Base-by-base conservation (phyloP, 2,329 filamentous ascomycete species). In the Rhynchosporium graminicola region DNA sequence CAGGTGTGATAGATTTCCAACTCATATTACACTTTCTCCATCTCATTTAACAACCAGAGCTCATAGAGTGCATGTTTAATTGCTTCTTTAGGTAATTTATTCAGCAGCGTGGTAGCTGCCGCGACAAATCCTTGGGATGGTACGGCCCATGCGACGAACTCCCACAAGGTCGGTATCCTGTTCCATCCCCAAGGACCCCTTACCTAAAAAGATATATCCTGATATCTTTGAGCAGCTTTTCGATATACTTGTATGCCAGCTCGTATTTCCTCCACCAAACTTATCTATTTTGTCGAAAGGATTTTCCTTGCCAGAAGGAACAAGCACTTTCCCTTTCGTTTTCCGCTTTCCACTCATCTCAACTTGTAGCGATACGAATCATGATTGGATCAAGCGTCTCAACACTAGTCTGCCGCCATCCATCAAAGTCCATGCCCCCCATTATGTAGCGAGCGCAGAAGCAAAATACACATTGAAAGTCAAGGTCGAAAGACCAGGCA, bases 361-460 rank as follows among this genome's bases (percentile, higher is more conserved):
- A 12, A 54, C 33, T 1, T 54, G 51, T 15, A 54, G 51, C 33
- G 33, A 54, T 38, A 54, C 36, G 9, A 54, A 54, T 15, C 51
- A 57, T 46, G 55, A 57, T 57, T 57, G 55, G 55, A 57, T 57
- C 29, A 47, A 46, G 45, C 55, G 47, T 31, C 45, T 46, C 43
- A 57, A 57, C 20, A 57, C 55, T 40, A 47, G 38, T 26, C 26
- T 57, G 4, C 55, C 55, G 29, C 55, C 55, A 3, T 38, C 43
- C 29, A 47, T 45, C 29, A 57, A 57, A 47, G 55, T 57, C 15
- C 55, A 57, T 15, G 55, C 42, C n/a, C 55, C 40, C 4, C 36
- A 48, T n/a, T 47, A 47, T 28, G 28, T 26, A 5, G 51, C 51
- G 1, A 54, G n/a, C 20, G 51, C 12, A 42, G 51, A 54, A 40